Base-by-base conservation (phyloP, 2,329 filamentous ascomycete genomes). In the Epichloe bromicola region DNA sequence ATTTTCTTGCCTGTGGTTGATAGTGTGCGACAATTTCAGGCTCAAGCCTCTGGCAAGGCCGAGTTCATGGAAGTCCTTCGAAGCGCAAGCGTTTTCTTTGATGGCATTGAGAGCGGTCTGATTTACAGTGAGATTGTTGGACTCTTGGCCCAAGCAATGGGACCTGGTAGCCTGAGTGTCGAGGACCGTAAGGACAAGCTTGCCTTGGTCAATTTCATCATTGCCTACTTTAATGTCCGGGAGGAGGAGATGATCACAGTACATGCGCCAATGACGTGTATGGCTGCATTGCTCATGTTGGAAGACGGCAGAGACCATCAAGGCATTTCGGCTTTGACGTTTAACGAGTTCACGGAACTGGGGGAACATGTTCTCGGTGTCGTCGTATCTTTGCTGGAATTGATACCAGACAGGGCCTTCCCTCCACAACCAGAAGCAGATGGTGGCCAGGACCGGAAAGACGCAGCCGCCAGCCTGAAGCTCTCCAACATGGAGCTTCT, bases 1-100 rank as follows among this genome's bases (percentile, higher is more conserved):
- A 79, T 97, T 14, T 97, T 98, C 61, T 73, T 96, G 14, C 86
- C 90, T 3, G 83, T 91, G 26, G 79, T 98, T 59, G 78, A 83
- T 62, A 94, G 85, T 59, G 83, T 95, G 38, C 82, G 84, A 57
- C 71, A 74, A 44, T 97, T 89, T 68, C 83, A 89, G 65, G 70
- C 72, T 26, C 72, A 72, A 48, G 80, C 85, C 11, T 67, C 76
- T 1, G 76, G 75, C n/a, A 85, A 84, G 60, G 68, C 77, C 6
- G 82, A 91, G 52, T 88, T 93, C 54, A 76, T 81, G 14, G 93
- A 98, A 65, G 89, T 97, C 3, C 76, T 97, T 57, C 82, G 88
- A 58, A 97, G 91, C 63, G 93, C 91, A 5, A 95, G 86, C 62
- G 85, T 93, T 40, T 98, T 98, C 68, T 98, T 98, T 58, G 93